Conservation (phyloP, 1,284 basidiomycete species). For the Ganoderma sinense region DNA sequence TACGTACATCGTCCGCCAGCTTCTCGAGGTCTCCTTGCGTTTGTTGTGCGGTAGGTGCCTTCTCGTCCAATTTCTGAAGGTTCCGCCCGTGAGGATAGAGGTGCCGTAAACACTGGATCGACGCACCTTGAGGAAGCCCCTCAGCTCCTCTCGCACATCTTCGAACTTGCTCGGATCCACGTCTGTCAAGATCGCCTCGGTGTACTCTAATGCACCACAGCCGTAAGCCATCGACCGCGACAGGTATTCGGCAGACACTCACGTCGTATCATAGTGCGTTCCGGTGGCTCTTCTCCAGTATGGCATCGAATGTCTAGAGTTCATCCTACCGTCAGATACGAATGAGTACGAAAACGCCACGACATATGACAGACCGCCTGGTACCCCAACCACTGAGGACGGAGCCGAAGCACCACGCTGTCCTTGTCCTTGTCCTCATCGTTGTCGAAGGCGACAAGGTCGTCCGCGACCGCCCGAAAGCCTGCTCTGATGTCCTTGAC, state of each 20-base stretch:
- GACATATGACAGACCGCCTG: background rate
- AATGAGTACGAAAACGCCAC: background rate
- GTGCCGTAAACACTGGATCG: too few species aligned
- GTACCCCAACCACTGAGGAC: background rate
- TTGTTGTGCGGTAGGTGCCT: slow-evolving; percentile 1
- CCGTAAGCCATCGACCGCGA: background rate
- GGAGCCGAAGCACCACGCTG: background rate
- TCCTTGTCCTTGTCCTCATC: background rate
- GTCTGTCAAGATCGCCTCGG: slow-evolving; percentile 9
- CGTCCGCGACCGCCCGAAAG: background rate
- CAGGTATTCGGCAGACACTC: background rate
- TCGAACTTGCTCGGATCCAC: slow-evolving; percentile 7
- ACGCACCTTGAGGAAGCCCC: slow-evolving; percentile 7
- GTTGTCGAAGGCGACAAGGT: background rate
- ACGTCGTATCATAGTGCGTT: slow-evolving; percentile 19
- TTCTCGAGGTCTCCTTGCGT: slow-evolving; percentile 9
- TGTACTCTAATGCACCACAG: slow-evolving; percentile 1
- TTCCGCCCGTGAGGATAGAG: background rate
- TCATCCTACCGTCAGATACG: background rate
- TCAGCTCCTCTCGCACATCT: slow-evolving; percentile 4
- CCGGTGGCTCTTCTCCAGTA: slow-evolving; percentile 6
- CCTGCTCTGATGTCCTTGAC: background rate
- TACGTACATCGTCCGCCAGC: slow-evolving; percentile 9
- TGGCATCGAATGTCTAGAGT: slow-evolving; percentile 5
- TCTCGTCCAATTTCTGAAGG: slow-evolving; percentile 9